Conservation (phyloP, 768 basidiomycete species). For the Boletus patriciae region DNA sequence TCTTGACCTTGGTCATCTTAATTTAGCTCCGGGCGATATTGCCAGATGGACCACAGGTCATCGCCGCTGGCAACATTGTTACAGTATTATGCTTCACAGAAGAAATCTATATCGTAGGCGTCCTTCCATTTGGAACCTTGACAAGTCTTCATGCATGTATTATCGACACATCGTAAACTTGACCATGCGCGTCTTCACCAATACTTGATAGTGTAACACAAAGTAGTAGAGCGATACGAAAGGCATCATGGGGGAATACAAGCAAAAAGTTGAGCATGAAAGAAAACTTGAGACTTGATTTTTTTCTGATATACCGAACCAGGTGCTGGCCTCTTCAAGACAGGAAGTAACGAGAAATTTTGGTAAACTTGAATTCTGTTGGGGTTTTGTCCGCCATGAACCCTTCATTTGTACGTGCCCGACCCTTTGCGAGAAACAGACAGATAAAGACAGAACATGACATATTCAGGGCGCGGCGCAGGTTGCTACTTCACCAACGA, state of each 20-base stretch:
- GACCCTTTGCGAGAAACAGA: constrained; percentile 40
- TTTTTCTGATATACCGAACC: constrained; percentile 55
- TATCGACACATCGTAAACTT: constrained; percentile 40
- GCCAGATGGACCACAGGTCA: constrained; percentile 1
- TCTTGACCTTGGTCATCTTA: constrained; percentile 23
- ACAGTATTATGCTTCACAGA: constrained; percentile 18
- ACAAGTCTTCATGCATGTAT: constrained; percentile 36
- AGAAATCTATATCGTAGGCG: constrained; percentile 9
- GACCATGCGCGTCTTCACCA: constrained; percentile 38
- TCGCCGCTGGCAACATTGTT: constrained; percentile 4
- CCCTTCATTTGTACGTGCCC: constrained; percentile 44
- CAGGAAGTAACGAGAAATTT: constrained; percentile 51
- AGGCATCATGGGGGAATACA: constrained; percentile 36
- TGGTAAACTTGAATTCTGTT: constrained; percentile 46
- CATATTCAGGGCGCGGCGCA: constrained; percentile 17
- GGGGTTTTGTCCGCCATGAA: constrained; percentile 41
- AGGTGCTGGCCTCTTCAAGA: constrained; percentile 45
- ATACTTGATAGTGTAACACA: constrained; percentile 45
- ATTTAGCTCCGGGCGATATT: constrained; percentile 18
- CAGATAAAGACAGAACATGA: constrained; percentile 28
- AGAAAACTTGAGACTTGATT: constrained; percentile 69
- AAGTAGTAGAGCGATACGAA: constrained; percentile 49
- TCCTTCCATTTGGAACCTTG: constrained; percentile 24
- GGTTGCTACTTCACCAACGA: constrained; percentile 58
- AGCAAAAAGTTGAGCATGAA: constrained; percentile 54